Conservation (phyloP, 2,329 filamentous ascomycete species). For the Sporothrix sp. region DNA sequence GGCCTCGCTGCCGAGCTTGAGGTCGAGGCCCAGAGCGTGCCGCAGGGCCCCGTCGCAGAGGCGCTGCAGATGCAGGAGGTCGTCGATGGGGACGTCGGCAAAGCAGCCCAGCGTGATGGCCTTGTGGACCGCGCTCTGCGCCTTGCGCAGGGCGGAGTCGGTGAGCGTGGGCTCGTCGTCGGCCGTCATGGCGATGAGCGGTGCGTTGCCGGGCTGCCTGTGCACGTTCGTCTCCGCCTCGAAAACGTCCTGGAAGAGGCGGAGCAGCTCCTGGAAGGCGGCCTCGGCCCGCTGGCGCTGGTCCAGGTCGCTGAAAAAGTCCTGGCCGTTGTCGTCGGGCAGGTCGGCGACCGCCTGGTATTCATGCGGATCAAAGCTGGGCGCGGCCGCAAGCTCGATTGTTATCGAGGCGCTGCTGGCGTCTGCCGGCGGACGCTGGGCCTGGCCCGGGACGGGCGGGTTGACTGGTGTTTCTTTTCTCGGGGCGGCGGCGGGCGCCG, state of each 20-base stretch:
- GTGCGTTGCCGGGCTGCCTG: constrained; percentile 43
- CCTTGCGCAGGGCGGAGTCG: constrained; percentile 54
- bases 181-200: constrained; percentile 44
- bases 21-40: constrained; percentile 54
- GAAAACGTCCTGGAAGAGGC: constrained; percentile 62
- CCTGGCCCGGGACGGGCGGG: not conserved
- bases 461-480: not conserved
- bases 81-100: constrained; percentile 61
- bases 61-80: constrained; percentile 64
- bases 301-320: constrained; percentile 55
- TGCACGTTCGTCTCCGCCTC: constrained; percentile 62
- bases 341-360: constrained; percentile 39
- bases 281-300: constrained; percentile 73
- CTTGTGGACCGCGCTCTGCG: constrained; percentile 65
- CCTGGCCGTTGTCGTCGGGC: constrained; percentile 43
- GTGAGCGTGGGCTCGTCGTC: constrained; percentile 58
- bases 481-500: not conserved
- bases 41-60: constrained; percentile 68
- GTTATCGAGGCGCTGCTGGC: constrained; percentile 30
- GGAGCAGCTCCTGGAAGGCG: constrained; percentile 60
- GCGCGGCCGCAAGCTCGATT: constrained; percentile 36
- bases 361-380: constrained; percentile 42
- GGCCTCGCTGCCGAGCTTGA: constrained; percentile 60
- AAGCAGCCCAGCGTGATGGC: constrained; percentile 62
- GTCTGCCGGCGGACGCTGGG: constrained; percentile 13